Conservation (phyloP, 1,284 basidiomycete species). For the Ceratobasidium sp. region DNA sequence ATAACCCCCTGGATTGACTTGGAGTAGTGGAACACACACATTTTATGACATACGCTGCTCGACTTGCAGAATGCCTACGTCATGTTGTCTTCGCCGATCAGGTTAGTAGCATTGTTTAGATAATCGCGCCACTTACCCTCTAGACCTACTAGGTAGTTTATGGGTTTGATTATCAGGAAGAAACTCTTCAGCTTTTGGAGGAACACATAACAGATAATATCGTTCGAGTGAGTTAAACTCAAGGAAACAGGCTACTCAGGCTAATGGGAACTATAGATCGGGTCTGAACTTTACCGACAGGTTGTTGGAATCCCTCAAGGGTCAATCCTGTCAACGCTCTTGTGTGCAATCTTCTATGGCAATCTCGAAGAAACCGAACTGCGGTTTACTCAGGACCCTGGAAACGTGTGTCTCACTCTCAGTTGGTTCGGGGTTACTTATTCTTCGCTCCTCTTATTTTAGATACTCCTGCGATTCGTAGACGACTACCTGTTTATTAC, state of each 20-base stretch:
- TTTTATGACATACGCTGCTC: slow-evolving; percentile 74
- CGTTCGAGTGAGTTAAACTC: slow-evolving; percentile 71
- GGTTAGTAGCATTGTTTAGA: slow-evolving; percentile 57
- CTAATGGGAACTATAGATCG: slow-evolving; percentile 65
- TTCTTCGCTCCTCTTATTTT: slow-evolving; percentile 17
- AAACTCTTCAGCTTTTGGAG: slow-evolving; percentile 78
- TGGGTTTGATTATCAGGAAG: slow-evolving; percentile 64
- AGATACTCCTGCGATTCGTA: slow-evolving; percentile 86
- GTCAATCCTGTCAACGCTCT: slow-evolving; percentile 85
- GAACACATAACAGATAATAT: slow-evolving; percentile 93
- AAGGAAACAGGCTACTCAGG: neutral
- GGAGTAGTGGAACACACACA: slow-evolving; percentile 74
- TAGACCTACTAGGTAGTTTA: slow-evolving; percentile 66
- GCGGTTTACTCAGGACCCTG: slow-evolving; percentile 66
- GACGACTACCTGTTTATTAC: slow-evolving; percentile 96
- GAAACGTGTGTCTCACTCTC: slow-evolving; percentile 65
- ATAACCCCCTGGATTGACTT: neutral
- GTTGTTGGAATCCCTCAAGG: slow-evolving; percentile 95
- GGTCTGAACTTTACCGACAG: slow-evolving; percentile 81
- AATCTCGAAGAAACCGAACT: slow-evolving; percentile 80
- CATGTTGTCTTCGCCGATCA: slow-evolving; percentile 89
- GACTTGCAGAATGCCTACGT: slow-evolving; percentile 72
- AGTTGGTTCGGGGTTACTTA: neutral
- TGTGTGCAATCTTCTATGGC: slow-evolving; percentile 96
- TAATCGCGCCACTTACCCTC: neutral